Conservation (phyloP, 805 yeast genomes). For the Clavispora fructus region DNA sequence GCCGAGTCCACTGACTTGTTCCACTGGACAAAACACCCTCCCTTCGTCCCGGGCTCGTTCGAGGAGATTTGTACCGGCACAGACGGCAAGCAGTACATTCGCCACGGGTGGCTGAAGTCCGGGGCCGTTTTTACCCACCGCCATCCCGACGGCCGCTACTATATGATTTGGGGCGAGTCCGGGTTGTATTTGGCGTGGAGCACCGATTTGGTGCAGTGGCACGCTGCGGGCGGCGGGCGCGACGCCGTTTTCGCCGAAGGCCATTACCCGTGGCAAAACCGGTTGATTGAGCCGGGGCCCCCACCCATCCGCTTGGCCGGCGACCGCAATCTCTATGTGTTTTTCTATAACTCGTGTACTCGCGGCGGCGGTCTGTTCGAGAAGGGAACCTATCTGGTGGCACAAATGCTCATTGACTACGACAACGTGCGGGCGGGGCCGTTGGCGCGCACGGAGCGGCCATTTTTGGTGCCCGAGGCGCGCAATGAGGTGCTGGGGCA, state of each 20-base stretch:
- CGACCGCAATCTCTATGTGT: slow-evolving; percentile 26
- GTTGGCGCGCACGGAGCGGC: slow-evolving; percentile 32
- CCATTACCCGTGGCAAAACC: slow-evolving; percentile 26
- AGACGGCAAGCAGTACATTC: slow-evolving; percentile 21
- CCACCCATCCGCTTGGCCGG: slow-evolving; percentile 34
- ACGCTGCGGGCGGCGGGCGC: slow-evolving; percentile 11
- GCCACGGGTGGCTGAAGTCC: slow-evolving; percentile 37
- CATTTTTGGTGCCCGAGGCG: slow-evolving; percentile 30
- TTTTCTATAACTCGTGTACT: slow-evolving; percentile 36
- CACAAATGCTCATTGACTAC: slow-evolving; percentile 39
- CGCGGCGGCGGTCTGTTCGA: slow-evolving; percentile 29
- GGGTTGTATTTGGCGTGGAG: slow-evolving; percentile 34
- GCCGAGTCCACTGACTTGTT: slow-evolving; percentile 33
- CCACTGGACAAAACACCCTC: slow-evolving; percentile 34
- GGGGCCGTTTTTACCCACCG: slow-evolving; percentile 35
- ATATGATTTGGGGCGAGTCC: slow-evolving; percentile 42
- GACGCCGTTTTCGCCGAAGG: slow-evolving; percentile 25
- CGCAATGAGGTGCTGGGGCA: slow-evolving; percentile 34
- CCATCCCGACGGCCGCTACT: slow-evolving; percentile 29
- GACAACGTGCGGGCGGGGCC: slow-evolving; percentile 32
- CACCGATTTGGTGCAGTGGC: slow-evolving; percentile 32
- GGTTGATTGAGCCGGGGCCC: slow-evolving; percentile 38
- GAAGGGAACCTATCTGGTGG: slow-evolving; percentile 28
- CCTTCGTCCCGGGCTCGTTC: slow-evolving; percentile 20
- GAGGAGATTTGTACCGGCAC: slow-evolving; percentile 32